Evolutionary conservation across 495 filamentous ascomycete species (phyloP).

Genomic region (Opeltia flavorubescens): DNA sequence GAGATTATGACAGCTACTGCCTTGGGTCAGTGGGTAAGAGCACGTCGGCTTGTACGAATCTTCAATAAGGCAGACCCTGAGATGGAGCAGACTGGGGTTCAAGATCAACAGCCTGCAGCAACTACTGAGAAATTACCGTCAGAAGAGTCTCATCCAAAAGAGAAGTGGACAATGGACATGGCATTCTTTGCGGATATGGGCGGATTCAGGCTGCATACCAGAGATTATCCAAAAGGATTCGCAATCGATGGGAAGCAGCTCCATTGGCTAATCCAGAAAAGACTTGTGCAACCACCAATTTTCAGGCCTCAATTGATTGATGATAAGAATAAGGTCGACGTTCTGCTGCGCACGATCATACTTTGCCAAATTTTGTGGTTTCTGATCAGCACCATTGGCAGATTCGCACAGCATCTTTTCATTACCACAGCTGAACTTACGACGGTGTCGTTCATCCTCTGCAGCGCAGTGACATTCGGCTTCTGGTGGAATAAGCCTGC

Average conservation of each 20-base stretch:
- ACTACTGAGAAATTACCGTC: neutral
- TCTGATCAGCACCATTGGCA: constrained; percentile 13
- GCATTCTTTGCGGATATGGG: constrained; percentile 25
- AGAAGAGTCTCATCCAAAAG: neutral
- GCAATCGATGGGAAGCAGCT: constrained; percentile 16
- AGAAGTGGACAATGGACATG: constrained; percentile 18
- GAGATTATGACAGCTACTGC: constrained; percentile 23
- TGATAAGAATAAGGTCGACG: constrained; percentile 15
- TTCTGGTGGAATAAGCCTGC: constrained; percentile 24
- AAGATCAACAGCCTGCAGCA: neutral
- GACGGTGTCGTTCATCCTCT: constrained; percentile 19
- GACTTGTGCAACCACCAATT: constrained; percentile 6
- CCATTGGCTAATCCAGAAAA: constrained; percentile 11
- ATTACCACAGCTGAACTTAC: constrained; percentile 21
- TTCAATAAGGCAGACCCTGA: constrained; percentile 6
- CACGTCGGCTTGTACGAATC: constrained; percentile 17
- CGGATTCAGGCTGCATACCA: constrained; percentile 15
- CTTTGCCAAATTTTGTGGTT: constrained; percentile 21
- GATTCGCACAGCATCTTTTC: constrained; percentile 9
- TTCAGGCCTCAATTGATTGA: constrained; percentile 10
- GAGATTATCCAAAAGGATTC: neutral
- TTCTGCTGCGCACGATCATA: constrained; percentile 18
- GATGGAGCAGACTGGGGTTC: neutral
- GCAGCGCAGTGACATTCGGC: constrained; percentile 13
- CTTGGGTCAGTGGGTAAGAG: constrained; percentile 23